Conservation (phyloP, 208 protist genomes). For the Trichomonas tenax region DNA sequence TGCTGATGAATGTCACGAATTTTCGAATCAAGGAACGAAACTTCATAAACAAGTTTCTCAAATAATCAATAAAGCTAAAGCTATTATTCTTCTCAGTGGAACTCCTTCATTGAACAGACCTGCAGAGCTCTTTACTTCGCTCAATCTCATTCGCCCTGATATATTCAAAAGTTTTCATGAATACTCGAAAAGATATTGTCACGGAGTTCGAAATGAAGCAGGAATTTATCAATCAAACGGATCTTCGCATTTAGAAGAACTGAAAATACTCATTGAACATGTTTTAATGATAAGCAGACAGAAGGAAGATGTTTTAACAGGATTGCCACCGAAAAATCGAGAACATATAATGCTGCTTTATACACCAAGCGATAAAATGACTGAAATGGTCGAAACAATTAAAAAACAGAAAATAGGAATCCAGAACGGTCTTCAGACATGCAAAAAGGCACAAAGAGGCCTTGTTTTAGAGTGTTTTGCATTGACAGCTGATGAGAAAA, state of each 20-base stretch:
- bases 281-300: slow-evolving; percentile 30
- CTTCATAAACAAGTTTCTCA: slow-evolving; percentile 25
- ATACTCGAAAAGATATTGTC: slow-evolving; percentile 31
- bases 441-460: background rate
- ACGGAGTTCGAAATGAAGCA: background rate
- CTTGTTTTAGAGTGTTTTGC: background rate
- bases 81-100: slow-evolving; percentile 31
- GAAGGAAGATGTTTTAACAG: slow-evolving; percentile 36
- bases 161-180: slow-evolving; percentile 23
- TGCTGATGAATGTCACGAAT: slow-evolving; percentile 34
- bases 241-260: slow-evolving; percentile 25
- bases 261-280: slow-evolving; percentile 24
- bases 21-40: slow-evolving; percentile 35
- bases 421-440: background rate
- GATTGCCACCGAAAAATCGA: slow-evolving; percentile 28
- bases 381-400: background rate
- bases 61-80: slow-evolving; percentile 16
- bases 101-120: slow-evolving; percentile 33
- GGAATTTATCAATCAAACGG: slow-evolving; percentile 21
- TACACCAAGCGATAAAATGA: background rate
- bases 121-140: slow-evolving; percentile 30
- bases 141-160: slow-evolving; percentile 7
- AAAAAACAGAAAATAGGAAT: background rate
- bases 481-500: background rate
- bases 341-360: background rate